Evolutionary conservation across 2,329 filamentous ascomycete genomes (phyloP), one percentile per base, ranked within the genome.

Genomic region (Raffaelea ambrosiae): DNA sequence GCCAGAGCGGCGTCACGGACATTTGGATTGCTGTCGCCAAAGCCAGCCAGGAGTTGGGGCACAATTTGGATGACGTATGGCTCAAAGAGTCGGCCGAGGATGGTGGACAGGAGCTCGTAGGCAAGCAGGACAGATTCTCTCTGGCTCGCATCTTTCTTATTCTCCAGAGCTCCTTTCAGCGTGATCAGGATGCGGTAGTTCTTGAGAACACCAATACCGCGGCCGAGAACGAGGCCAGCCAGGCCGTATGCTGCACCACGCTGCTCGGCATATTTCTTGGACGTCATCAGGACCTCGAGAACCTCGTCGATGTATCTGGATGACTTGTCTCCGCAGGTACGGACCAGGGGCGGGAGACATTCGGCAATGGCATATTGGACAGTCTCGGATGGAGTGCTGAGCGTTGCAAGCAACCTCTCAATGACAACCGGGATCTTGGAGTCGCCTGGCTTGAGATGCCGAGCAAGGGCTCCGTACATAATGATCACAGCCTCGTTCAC

Each of bases 401-500:
- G 72, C 7, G 94, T 96, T 20, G 82, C 80, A 48, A 98, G 74
- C 20, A 98, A 73, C 53, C 89, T 81, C 56, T 91, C 84, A 44
- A 98, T 83, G 41, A 98, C 93, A 48, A 85, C 82, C 1, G 90
- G 88, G 43, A 97, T 80, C 58, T 94, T 90, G 55, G 81, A 69
- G 63, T 98, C 93, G n/a, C 89, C 88, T 8, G 81, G 67, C 55
- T 86, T 80, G 50, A 98, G 70, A 70, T 98, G 93, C 45, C 87
- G 82, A 40, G 90, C 93, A 35, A 98, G 71, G 45, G 94, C 91
- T 62, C 93, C 93, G 58, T 98, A 98, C 63, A 98, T 84, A 57
- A 98, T 93, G 57, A 98, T 90, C 46, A 98, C 90, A 18, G 94
- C 93, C 67, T 98, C 93, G 57, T 96, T 96, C 53, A 97, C 86